Conservation (phyloP, 768 basidiomycete species). For the Russula sp. region DNA sequence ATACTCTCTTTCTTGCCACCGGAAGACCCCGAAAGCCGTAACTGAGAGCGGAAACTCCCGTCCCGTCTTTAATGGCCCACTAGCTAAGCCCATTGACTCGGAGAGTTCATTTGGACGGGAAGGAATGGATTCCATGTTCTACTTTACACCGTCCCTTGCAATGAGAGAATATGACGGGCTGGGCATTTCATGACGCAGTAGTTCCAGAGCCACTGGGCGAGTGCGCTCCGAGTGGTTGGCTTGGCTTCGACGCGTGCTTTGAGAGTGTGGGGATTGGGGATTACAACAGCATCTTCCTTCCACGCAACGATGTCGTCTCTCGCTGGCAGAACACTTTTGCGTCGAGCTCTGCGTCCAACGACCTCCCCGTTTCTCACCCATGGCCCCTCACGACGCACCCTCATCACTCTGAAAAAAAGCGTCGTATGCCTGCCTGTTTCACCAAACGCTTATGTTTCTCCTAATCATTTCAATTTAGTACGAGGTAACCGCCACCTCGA, state of each 20-base stretch:
- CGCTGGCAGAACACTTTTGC: not conserved
- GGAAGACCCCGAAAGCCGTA: not conserved
- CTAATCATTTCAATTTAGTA: constrained; percentile 8
- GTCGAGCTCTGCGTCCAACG: not conserved
- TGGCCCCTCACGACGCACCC: constrained; percentile 1
- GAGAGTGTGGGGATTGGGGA: too few relatives aligned
- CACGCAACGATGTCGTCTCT: constrained; percentile 1
- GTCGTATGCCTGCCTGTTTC: constrained; percentile 3
- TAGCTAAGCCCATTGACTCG: too few relatives aligned
- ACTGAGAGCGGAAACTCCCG: too few relatives aligned
- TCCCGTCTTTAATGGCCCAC: too few relatives aligned
- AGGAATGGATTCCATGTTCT: too few relatives aligned
- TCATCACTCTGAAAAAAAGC: constrained; percentile 18
- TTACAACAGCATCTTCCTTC: too few relatives aligned
- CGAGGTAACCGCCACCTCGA: constrained; percentile 17
- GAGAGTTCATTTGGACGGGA: too few relatives aligned
- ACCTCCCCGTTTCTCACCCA: not conserved
- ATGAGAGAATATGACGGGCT: too few relatives aligned
- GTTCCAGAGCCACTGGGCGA: not conserved
- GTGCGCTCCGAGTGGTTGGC: not conserved
- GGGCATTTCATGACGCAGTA: too few relatives aligned
- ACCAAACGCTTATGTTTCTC: not conserved
- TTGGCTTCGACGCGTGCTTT: not conserved
- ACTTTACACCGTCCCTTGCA: too few relatives aligned
- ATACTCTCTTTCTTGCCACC: too few relatives aligned